Percentiles rank a stretch among this genome's conserved stretches.
Evolutionary conservation across 257 asterid genomes (phyloP).

Genomic region (Przewalskia tangutica): DNA sequence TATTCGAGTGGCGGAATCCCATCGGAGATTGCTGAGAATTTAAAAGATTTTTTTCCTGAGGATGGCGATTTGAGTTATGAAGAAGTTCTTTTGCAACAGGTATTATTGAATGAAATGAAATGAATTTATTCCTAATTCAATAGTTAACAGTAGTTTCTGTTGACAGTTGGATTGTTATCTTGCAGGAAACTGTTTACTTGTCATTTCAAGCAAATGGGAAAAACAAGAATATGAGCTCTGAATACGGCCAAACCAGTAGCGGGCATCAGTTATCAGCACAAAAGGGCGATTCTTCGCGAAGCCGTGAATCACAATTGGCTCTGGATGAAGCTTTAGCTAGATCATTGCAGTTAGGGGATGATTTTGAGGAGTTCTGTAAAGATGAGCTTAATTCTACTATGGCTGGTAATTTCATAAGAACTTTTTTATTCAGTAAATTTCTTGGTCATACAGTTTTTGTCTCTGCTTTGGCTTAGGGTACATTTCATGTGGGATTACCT

Average conservation of each 20-base stretch:
- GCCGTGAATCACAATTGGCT: slow-evolving; percentile 53
- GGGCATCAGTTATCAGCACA: slow-evolving; percentile 22
- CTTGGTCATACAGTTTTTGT: not conserved
- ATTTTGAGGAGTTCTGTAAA: slow-evolving; percentile 38
- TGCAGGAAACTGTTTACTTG: slow-evolving; percentile 66
- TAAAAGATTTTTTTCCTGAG: slow-evolving; percentile 66
- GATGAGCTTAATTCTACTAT: slow-evolving; percentile 26
- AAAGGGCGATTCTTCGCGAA: slow-evolving; percentile 36
- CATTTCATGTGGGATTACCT: not conserved
- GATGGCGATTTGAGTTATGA: slow-evolving; percentile 63
- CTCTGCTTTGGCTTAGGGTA: not conserved
- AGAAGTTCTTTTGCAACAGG: slow-evolving; percentile 61
- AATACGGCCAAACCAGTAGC: slow-evolving; percentile 37
- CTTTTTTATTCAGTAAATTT: not conserved
- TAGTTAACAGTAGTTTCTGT: not conserved
- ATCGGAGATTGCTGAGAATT: slow-evolving; percentile 61
- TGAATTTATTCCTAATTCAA: not conserved
- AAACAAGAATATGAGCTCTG: slow-evolving; percentile 19
- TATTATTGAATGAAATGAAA: not conserved
- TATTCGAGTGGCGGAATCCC: slow-evolving; percentile 42
- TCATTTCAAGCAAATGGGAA: slow-evolving; percentile 44
- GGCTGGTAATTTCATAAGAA: slow-evolving; percentile 29
- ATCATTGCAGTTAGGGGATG: slow-evolving; percentile 69
- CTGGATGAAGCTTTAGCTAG: slow-evolving; percentile 84
- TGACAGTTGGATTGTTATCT: slow-evolving; percentile 3